A percentile compares a stretch with the other conserved stretches of the same genome.
phyloP scores from a whole-genome alignment of 192 early-diverging fungal genomes.

The Kappamyces sp. region DNA sequence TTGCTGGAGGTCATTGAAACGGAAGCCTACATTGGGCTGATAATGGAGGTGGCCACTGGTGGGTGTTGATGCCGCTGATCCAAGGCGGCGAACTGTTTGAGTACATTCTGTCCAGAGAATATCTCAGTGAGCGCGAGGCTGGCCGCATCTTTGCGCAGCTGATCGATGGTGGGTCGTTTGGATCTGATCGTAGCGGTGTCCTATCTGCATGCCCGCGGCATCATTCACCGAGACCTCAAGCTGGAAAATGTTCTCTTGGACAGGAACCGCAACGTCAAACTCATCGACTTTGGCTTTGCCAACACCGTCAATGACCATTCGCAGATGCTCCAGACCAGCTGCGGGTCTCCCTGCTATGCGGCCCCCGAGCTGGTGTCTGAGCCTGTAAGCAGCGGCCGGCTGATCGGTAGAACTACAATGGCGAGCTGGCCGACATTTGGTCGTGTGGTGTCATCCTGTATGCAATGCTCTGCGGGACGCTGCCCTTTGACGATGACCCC shows the following conservation, averaged over 20 bases:
- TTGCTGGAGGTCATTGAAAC: conserved; percentile 34
- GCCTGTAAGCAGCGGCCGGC: conserved; percentile 22
- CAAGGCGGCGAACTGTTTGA: conserved; percentile 33
- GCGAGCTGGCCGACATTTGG: conserved; percentile 90
- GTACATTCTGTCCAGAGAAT: conserved; percentile 25
- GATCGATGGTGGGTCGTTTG: conserved; percentile 24
- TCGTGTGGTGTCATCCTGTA: conserved; percentile 93
- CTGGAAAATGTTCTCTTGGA: conserved; percentile 38
- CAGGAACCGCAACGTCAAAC: conserved; percentile 33
- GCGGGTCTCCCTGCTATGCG: conserved; percentile 42
- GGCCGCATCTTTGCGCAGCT: conserved; percentile 32
- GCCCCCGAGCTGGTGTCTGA: conserved; percentile 41
- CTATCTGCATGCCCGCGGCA: conserved; percentile 34
- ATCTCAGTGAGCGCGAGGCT: conserved; percentile 27
- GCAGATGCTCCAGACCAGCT: conserved; percentile 57
- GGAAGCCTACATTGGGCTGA: conserved; percentile 29
- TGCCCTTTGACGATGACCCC: conserved; percentile 89
- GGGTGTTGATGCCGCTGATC: conserved; percentile 6
- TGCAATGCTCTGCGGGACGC: conserved; percentile 83
- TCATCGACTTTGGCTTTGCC: conserved; percentile 47
- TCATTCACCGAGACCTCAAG: conserved; percentile 43
- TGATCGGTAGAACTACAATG: conserved; percentile 67
- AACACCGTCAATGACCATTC: conserved; percentile 54
- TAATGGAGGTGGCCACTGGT: conserved; percentile 32
- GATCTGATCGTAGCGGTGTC: conserved; percentile 22